Base-by-base conservation (phyloP, 75 land plant genomes). In the Sequoiadendron giganteum region DNA sequence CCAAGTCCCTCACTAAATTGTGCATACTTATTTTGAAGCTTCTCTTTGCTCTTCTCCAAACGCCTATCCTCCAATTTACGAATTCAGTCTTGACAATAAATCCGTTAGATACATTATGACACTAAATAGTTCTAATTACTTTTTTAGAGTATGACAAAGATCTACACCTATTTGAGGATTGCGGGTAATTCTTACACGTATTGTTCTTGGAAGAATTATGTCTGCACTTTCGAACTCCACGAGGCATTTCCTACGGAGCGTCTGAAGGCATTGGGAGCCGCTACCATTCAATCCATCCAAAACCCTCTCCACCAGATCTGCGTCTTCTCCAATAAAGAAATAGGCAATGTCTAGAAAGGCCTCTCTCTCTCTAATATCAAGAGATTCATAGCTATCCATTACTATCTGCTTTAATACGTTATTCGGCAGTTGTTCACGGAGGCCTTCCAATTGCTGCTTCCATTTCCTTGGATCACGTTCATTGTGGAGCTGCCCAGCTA, bases 291-390 rank as follows among this genome's bases (percentile, higher is more conserved):
- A 42, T 38, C 82, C 82, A 15, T 78, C 81, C 40, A 38, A 78
- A 10, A 78, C 45, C 7, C 43, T 15, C 14, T 4, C 21, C 43
- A 42, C 81, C 6, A 42, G 28, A 39, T 39, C 42, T 19, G 0
- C 16, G 45, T 42, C 82, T 19, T 79, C 82, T 79, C 82, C 82
- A 5, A 79, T 42, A 3, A 79, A 42, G 82, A 79, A 79, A 79
- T 21, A 16, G 43, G 45, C 82, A 16, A 79, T 16, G 82, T 79
- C 82, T 21, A 79, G 19, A 40, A 79, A 79, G 2, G 39, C 36
- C n/a, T 40, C 18, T 18, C 39, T 79, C 43, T 78, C 43, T 5
- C 18, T 36, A 16, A 3, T 40, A 0, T 78, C 21, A 2, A 78
- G 81, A 78, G 81, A 11, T 8, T 78, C 25, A 14, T 78, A 78